These are phyloP conservation scores for Lagerstroemia speciosa DNA, from an alignment of 345 rosid genomes.

Conservation along the genomic window DNA sequence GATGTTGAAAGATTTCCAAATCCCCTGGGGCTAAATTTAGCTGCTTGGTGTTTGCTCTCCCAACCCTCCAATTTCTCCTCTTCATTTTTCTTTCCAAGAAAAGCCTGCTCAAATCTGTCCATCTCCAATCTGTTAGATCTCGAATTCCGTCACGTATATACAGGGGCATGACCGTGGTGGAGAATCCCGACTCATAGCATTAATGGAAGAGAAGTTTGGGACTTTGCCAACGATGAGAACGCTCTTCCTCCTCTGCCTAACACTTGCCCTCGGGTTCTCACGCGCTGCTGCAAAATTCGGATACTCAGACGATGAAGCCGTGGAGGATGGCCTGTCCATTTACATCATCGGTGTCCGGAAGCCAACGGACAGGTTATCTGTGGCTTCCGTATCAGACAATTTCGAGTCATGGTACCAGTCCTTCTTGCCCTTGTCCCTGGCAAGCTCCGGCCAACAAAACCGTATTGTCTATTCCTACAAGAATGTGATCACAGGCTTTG, in stretches of 20 bases:
- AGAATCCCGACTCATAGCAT: background rate
- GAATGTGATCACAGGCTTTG: constrained; percentile 21
- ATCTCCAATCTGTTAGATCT: background rate
- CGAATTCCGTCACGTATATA: background rate
- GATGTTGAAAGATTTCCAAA: background rate
- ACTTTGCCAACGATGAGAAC: background rate
- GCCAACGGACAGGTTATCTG: background rate
- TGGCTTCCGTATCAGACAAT: constrained; percentile 1
- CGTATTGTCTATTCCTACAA: constrained; percentile 19
- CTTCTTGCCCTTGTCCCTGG: constrained; percentile 8
- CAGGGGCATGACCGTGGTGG: background rate
- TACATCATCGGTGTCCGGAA: constrained; percentile 11
- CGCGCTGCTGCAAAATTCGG: background rate
- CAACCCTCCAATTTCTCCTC: background rate
- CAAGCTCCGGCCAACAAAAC: background rate
- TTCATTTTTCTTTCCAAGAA: background rate
- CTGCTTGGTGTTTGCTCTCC: too few species aligned
- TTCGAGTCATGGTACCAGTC: constrained; percentile 10
- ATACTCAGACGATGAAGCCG: background rate
- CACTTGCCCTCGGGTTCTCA: background rate
- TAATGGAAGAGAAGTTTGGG: background rate
- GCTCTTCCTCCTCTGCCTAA: background rate
- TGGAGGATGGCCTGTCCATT: background rate
- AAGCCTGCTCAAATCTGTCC: background rate
- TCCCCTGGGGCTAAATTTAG: background rate